Evolutionary conservation across 2,329 filamentous ascomycete genomes (phyloP), one percentile per base, ranked within the genome.

Genomic region (Botrytis paeoniae): DNA sequence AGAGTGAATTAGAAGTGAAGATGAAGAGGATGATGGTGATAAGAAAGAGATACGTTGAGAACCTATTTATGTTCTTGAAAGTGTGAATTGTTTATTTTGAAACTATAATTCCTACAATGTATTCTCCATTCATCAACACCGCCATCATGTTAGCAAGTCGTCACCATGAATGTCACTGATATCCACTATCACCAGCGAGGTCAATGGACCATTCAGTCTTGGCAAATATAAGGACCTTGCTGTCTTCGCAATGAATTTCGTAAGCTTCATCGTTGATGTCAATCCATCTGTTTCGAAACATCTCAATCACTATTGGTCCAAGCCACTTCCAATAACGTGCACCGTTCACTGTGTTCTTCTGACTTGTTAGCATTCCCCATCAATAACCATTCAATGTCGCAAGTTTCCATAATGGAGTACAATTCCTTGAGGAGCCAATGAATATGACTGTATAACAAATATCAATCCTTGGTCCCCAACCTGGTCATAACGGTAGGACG

Each of bases 221-320:
- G 57, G 18, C n/a, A 39, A 51, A 22, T 16, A 54, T n/a, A 57
- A 35, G 25, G 32, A 10, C 45, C 45, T 51, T 51, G 64, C 14
- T 5, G 45, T 54, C 37, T 66, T 66, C 61, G 70, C 61, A 66
- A 71, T 66, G 70, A 32, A 66, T 29, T 66, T 66, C 48, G 70
- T 66, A 51, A 71, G 61, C 70, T 43, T 43, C 35, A 37, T 22
- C 22, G 8, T 71, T 71, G 48, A 71, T 59, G 22, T 29, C 37
- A 29, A 59, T 39, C 20, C 16, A 35, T 25, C 35, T 45, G 20
- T 66, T 39, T 66, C 39, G 37, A 66, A 71, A 71, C 16, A 66
- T 32, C 37, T 29, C 35, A n/a, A 25, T 10, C 14, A 25, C 35
- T 16, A 43, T 71, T 71, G 69, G 69, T 20, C 39, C 18, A 54